Percentiles rank a stretch among this genome's conserved stretches.
Evolutionary conservation across 306 rosid genomes (phyloP).

Genomic region (Castanopsis chinensis): DNA sequence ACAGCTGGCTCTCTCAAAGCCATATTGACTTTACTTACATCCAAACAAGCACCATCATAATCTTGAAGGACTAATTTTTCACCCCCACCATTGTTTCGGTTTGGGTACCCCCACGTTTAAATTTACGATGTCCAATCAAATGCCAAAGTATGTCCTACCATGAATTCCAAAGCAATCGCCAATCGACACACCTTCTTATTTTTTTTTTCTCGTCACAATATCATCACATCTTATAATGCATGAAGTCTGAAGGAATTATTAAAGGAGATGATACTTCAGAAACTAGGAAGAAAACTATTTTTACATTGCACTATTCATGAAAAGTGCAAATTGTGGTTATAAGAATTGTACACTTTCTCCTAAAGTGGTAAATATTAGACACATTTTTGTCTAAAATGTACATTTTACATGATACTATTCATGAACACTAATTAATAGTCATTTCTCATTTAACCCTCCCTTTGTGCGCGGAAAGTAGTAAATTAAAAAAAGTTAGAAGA

Average conservation of each 20-base stretch:
- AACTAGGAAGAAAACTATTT: background rate
- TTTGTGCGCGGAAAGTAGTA: too few relatives aligned
- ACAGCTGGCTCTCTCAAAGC: slow-evolving; percentile 47
- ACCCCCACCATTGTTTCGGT: slow-evolving; percentile 26
- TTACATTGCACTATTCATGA: too few relatives aligned
- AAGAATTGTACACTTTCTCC: too few relatives aligned
- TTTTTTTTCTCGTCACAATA: background rate
- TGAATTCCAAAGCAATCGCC: background rate
- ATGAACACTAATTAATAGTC: too few relatives aligned
- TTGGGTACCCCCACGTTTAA: slow-evolving; percentile 25
- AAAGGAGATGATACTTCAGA: background rate
- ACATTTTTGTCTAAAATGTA: too few relatives aligned
- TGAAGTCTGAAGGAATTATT: background rate
- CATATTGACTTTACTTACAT: slow-evolving; percentile 37
- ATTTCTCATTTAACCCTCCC: background rate
- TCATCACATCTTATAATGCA: background rate
- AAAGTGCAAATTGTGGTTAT: too few relatives aligned
- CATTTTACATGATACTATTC: too few relatives aligned
- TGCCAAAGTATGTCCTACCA: background rate
- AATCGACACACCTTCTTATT: background rate
- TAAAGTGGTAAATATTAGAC: too few relatives aligned
- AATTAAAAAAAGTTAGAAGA: too few relatives aligned
- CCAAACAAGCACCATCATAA: slow-evolving; percentile 47
- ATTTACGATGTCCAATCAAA: background rate
- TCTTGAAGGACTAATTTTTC: slow-evolving; percentile 29